Evolutionary conservation across 176 grass and related monocot species (phyloP).

Genomic region (Typha latifolia): DNA sequence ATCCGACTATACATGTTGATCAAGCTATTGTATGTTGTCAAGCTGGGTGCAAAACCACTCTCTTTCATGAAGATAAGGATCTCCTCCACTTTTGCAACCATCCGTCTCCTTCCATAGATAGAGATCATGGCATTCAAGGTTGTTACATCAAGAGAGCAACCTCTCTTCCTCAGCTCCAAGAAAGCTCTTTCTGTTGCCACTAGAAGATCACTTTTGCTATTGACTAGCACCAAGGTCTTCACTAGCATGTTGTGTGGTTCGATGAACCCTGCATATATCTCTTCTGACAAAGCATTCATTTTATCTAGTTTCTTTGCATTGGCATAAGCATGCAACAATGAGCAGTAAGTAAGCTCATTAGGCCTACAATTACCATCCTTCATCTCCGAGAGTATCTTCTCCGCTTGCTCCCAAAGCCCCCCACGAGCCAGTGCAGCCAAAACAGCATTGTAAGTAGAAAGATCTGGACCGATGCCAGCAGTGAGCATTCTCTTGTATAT

Average conservation of each 20-base stretch:
- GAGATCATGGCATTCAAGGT: conserved; percentile 87
- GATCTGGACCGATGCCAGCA: conserved; percentile 61
- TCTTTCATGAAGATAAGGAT: conserved; percentile 59
- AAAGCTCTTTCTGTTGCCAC: conserved; percentile 57
- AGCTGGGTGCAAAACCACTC: conserved; percentile 50
- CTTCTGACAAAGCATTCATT: conserved; percentile 50
- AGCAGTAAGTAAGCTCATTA: conserved; percentile 79
- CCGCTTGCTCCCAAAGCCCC: conserved; percentile 59
- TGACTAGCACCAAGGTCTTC: conserved; percentile 76
- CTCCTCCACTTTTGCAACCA: conserved; percentile 68
- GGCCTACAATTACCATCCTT: conserved; percentile 57
- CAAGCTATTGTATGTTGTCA: conserved; percentile 72
- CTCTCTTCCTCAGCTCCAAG: conserved; percentile 46
- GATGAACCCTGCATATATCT: conserved; percentile 62
- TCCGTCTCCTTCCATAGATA: conserved; percentile 72
- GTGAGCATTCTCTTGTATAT: conserved; percentile 88
- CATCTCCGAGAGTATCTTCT: conserved; percentile 78
- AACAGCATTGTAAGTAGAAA: conserved; percentile 76
- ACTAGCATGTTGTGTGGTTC: conserved; percentile 51
- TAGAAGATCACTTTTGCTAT: conserved; percentile 76
- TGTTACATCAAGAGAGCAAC: conserved; percentile 62
- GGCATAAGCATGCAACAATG: conserved; percentile 84
- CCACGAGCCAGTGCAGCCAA: conserved; percentile 68
- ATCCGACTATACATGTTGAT: conserved; percentile 90
- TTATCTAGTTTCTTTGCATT: conserved; percentile 62